Conservation (phyloP, 495 filamentous ascomycete genomes). For the Tetracladium setigerum region DNA sequence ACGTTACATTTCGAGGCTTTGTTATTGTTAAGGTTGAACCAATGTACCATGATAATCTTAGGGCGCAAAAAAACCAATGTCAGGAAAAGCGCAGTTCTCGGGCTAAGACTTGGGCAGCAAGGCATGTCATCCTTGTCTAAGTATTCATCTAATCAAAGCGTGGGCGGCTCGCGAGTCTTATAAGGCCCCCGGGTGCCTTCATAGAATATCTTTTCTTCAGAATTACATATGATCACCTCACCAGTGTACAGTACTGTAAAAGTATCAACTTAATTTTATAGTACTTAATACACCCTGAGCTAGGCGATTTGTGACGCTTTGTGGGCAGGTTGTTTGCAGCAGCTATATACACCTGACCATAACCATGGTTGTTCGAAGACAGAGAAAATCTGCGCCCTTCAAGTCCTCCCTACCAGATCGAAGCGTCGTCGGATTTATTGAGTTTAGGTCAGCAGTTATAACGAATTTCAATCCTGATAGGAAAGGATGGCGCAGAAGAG, state of each 20-base stretch:
- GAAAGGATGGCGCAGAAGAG: slow-evolving; percentile 1
- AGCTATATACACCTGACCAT: neutral
- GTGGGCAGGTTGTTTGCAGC: too few relatives aligned
- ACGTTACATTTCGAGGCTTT: neutral
- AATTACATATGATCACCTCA: neutral
- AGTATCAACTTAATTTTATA: neutral
- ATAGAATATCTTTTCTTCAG: neutral
- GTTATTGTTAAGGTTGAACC: neutral
- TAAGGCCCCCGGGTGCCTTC: neutral
- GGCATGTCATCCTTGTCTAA: neutral
- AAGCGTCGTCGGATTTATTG: neutral
- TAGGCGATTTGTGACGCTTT: too few relatives aligned
- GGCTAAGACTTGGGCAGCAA: too few relatives aligned
- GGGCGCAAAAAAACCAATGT: too few relatives aligned
- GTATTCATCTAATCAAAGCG: neutral
- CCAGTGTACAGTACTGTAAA: neutral
- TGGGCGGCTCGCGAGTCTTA: neutral
- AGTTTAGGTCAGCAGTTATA: neutral
- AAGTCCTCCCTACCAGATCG: neutral
- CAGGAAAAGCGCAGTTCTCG: too few relatives aligned
- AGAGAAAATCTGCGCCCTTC: neutral
- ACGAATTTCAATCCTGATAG: slow-evolving; percentile 2
- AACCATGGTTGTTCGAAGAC: neutral
- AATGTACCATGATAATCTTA: too few relatives aligned
- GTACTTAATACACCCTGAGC: too few relatives aligned